A percentile compares a stretch with the other conserved stretches of the same genome.
phyloP scores from a whole-genome alignment of 139 green algal species.

The Coelastrella sp. region DNA sequence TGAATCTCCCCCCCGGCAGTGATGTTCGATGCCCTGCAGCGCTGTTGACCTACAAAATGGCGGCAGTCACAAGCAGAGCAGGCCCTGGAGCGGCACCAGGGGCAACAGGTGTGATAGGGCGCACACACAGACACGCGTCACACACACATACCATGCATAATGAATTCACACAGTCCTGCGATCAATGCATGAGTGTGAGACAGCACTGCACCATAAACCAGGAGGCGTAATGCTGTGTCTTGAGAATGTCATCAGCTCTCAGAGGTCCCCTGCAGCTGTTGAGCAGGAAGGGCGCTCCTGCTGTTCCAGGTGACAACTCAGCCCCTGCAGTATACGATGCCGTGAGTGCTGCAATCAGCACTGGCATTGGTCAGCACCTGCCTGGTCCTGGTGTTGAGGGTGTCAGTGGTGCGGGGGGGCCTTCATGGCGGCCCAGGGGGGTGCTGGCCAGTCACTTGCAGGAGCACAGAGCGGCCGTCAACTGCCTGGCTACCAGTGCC shows the following conservation, averaged over 20 bases:
- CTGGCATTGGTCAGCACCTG: conserved; percentile 44
- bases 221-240: no score
- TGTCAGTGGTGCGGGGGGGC: neutral
- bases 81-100: conserved; percentile 12
- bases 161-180: no score
- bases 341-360: conserved; percentile 36
- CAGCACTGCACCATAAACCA: no score
- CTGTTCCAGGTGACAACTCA: conserved; percentile 2
- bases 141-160: no score
- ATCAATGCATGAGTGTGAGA: no score
- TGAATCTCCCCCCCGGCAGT: conserved; percentile 9
- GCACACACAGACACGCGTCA: no score
- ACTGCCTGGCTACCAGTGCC: conserved; percentile 71
- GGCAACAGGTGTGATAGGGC: neutral
- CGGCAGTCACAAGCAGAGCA: conserved; percentile 41
- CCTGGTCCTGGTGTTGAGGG: conserved; percentile 6
- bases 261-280: no score
- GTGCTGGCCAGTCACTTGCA: conserved; percentile 91
- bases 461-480: conserved; percentile 88
- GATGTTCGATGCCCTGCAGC: conserved; percentile 39
- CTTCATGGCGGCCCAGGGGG: conserved; percentile 85
- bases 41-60: conserved; percentile 44
- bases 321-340: conserved; percentile 36
- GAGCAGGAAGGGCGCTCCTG: neutral
- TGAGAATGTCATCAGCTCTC: no score